Evolutionary conservation across 768 basidiomycete genomes (phyloP).

Genomic region (Hypholoma sublateritium): DNA sequence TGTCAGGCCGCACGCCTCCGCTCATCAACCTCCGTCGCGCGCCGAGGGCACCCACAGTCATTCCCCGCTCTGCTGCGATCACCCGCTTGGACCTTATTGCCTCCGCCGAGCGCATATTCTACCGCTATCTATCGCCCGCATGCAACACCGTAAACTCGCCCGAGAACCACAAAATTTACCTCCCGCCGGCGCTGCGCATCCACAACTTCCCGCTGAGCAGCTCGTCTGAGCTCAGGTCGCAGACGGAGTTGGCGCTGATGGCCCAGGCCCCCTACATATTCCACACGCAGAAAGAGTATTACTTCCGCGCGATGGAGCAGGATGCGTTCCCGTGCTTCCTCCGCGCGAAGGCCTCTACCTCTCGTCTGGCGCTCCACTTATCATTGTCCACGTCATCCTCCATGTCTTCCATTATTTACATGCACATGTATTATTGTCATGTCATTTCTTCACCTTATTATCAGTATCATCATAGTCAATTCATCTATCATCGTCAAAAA

Average conservation of each 20-base stretch:
- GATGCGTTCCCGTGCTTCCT: conserved; percentile 94
- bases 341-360: conserved; percentile 77
- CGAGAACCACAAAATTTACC: conserved; percentile 97
- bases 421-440: conserved; percentile 16
- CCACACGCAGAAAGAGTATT: conserved; percentile 96
- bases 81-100: conserved; percentile 86
- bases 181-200: conserved; percentile 90
- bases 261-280: conserved; percentile 96
- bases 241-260: conserved; percentile 69
- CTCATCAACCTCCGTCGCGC: conserved; percentile 75
- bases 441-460: conserved; percentile 10
- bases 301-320: conserved; percentile 95
- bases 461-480: conserved; percentile 13
- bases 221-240: conserved; percentile 66
- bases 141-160: conserved; percentile 73
- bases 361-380: conserved; percentile 10
- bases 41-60: conserved; percentile 90
- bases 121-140: conserved; percentile 86
- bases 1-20: conserved; percentile 73
- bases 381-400: conserved; percentile 1
- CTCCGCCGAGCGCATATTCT: conserved; percentile 94
- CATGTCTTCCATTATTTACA: conserved; percentile 3
- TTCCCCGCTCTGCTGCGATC: conserved; percentile 89
- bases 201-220: conserved; percentile 86
- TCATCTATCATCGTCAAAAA: conserved; percentile 9